A percentile compares a stretch with the other conserved stretches of the same genome.
These are phyloP conservation scores for Candida oleophila DNA, from an alignment of 805 yeast species.

Conservation along the genomic window DNA sequence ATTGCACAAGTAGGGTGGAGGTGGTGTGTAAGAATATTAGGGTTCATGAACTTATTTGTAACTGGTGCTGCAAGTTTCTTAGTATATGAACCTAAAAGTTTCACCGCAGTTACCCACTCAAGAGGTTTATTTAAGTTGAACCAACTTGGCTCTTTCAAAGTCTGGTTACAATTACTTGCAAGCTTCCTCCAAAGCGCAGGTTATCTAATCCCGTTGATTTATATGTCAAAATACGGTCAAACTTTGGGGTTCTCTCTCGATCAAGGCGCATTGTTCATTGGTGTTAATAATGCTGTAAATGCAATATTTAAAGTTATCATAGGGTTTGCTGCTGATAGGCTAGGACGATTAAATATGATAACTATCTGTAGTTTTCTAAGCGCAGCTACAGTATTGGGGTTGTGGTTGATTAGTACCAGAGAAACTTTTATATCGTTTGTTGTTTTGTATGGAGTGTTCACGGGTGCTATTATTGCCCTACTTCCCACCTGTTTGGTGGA, in stretches of 20 bases:
- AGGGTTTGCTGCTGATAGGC: conserved; percentile 16
- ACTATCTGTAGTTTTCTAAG: conserved; percentile 16
- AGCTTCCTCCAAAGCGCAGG: conserved; percentile 34
- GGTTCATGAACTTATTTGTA: conserved; percentile 21
- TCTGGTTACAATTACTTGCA: conserved; percentile 16
- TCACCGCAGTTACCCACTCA: conserved; percentile 2
- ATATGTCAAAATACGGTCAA: conserved; percentile 32
- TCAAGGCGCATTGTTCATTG: conserved; percentile 35
- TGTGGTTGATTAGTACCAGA: conserved; percentile 19
- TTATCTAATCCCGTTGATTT: conserved; percentile 30
- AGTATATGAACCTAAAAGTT: conserved; percentile 12
- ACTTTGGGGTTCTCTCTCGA: conserved; percentile 25
- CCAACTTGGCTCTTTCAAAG: conserved; percentile 17
- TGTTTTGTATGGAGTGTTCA: conserved; percentile 31
- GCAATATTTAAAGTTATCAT: conserved; percentile 19
- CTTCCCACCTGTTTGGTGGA: conserved; percentile 33
- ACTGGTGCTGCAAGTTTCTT: conserved; percentile 13
- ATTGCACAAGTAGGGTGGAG: conserved; percentile 29
- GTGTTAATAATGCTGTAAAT: conserved; percentile 31
- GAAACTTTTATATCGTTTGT: conserved; percentile 28
- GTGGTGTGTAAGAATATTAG: conserved; percentile 31
- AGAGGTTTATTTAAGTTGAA: conserved; percentile 7
- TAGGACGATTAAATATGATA: conserved; percentile 18
- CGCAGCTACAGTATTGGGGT: conserved; percentile 14
- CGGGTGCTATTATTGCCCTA: conserved; percentile 33